phyloP scores from a whole-genome alignment of 1,139 yeast species.

The Groenewaldozyma sp. region DNA sequence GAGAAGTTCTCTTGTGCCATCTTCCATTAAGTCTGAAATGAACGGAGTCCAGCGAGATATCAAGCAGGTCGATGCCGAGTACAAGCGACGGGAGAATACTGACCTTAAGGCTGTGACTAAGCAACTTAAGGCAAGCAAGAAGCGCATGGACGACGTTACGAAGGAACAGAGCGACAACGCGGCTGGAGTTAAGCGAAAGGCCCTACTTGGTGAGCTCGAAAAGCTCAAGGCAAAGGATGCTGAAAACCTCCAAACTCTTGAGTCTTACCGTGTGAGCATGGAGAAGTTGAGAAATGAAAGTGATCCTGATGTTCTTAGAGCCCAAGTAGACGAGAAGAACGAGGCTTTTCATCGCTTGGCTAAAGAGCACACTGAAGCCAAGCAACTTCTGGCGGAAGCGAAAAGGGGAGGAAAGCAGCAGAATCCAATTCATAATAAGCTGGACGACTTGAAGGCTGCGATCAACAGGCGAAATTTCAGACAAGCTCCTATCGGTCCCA shows the following conservation, averaged over 20 bases:
- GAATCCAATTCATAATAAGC: too few relatives aligned
- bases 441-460: not conserved
- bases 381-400: conserved; percentile 2
- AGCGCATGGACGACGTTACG: not conserved
- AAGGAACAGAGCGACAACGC: not conserved
- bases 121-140: not conserved
- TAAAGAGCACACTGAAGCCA: not conserved
- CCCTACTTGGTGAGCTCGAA: not conserved
- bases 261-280: not conserved
- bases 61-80: not conserved
- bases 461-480: conserved; percentile 30
- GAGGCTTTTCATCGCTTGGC: not conserved
- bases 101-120: not conserved
- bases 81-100: not conserved
- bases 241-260: not conserved
- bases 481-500: conserved; percentile 67
- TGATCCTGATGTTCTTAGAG: not conserved
- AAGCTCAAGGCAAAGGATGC: not conserved
- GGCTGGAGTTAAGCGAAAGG: not conserved
- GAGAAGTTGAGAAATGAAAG: not conserved
- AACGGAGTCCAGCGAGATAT: not conserved
- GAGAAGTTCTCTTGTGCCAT: not conserved
- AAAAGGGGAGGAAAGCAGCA: not conserved
- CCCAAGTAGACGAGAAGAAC: not conserved
- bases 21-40: not conserved